Evolutionary conservation across 345 rosid genomes (phyloP).

Genomic region (Diplotaxis tenuifolia): DNA sequence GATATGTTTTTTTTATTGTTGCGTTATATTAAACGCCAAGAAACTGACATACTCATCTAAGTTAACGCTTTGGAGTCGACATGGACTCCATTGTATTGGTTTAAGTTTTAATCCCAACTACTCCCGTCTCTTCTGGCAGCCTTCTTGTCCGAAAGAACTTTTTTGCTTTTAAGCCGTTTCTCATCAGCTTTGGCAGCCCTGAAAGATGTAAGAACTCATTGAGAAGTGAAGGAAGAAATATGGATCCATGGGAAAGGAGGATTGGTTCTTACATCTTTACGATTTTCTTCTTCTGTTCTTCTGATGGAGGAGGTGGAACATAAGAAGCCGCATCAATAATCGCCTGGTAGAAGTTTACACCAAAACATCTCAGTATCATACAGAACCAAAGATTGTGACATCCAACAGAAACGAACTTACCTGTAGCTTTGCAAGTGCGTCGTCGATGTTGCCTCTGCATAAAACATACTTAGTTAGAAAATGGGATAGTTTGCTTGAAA

Average conservation of each 20-base stretch:
- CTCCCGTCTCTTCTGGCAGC: conserved; percentile 74
- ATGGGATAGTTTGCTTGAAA: neutral
- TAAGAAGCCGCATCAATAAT: conserved; percentile 89
- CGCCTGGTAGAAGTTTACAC: conserved; percentile 48
- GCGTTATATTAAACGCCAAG: neutral
- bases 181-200: conserved; percentile 92
- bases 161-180: conserved; percentile 73
- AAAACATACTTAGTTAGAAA: conserved; percentile 26
- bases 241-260: neutral
- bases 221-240: neutral
- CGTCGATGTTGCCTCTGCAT: conserved; percentile 87
- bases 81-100: conserved; percentile 9
- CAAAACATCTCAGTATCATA: neutral
- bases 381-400: neutral
- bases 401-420: conserved; percentile 32
- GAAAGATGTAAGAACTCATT: neutral
- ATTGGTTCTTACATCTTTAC: conserved; percentile 57
- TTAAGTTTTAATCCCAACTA: conserved; percentile 58
- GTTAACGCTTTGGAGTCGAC: conserved; percentile 13
- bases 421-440: conserved; percentile 87
- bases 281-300: conserved; percentile 94
- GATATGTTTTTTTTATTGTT: conserved; percentile 23
- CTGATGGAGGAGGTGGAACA: conserved; percentile 96
- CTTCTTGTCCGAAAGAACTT: conserved; percentile 76
- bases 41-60: conserved; percentile 5